Evolutionary conservation across 257 asterid species (phyloP).

Genomic region (Nemophila menziesii): DNA sequence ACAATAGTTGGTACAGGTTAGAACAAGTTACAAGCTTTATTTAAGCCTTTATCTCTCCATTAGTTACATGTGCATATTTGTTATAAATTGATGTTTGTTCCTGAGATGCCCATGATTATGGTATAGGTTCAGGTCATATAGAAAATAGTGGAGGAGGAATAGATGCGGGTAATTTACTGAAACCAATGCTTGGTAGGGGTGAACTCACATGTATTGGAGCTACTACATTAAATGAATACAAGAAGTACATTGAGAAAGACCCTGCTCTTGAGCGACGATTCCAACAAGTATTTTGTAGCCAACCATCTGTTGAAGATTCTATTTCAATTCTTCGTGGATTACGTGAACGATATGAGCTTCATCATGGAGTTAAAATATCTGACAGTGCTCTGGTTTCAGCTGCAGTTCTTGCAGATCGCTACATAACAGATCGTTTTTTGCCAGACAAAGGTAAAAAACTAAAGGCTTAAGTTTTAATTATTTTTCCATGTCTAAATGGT

Average conservation of each 20-base stretch:
- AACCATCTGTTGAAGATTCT: slow-evolving; percentile 85
- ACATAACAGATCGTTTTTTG: slow-evolving; percentile 76
- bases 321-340: slow-evolving; percentile 89
- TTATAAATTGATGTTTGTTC: too few species aligned
- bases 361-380: slow-evolving; percentile 87
- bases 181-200: slow-evolving; percentile 94
- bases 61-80: too few species aligned
- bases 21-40: slow-evolving; percentile 4
- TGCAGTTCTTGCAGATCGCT: slow-evolving; percentile 74
- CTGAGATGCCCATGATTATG: too few species aligned
- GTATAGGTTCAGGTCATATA: slow-evolving; percentile 19
- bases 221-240: slow-evolving; percentile 76
- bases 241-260: slow-evolving; percentile 89
- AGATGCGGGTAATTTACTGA: slow-evolving; percentile 92
- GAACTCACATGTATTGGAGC: slow-evolving; percentile 94
- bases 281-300: slow-evolving; percentile 88
- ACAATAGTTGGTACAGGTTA: slow-evolving; percentile 96
- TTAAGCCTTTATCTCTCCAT: background rate
- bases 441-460: slow-evolving; percentile 89
- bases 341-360: slow-evolving; percentile 90
- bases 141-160: slow-evolving; percentile 83
- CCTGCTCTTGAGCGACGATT: slow-evolving; percentile 92
- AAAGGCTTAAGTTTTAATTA: slow-evolving; percentile 1
- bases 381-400: slow-evolving; percentile 91
- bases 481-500: background rate